A percentile compares a stretch with the other conserved stretches of the same genome.
Evolutionary conservation across 148 eudicot genomes (phyloP).

Genomic region (Mesembryanthemum crystallinum): DNA sequence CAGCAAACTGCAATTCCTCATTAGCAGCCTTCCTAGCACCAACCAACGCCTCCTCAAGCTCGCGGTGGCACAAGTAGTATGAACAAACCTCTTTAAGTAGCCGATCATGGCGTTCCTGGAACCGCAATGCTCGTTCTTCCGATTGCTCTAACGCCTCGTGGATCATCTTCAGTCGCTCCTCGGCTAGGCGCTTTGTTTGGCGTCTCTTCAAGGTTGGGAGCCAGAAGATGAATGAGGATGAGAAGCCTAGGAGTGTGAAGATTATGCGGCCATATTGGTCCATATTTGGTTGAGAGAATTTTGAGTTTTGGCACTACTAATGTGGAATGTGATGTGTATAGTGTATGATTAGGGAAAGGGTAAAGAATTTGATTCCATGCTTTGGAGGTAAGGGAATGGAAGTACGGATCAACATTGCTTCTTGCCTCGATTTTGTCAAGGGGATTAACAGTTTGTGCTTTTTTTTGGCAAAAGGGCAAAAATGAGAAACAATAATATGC

Average conservation of each 20-base stretch:
- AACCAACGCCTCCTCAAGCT: constrained; percentile 40
- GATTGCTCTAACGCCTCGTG: constrained; percentile 40
- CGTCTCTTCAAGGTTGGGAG: constrained; percentile 26
- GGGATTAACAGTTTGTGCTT: no score
- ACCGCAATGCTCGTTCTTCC: constrained; percentile 33
- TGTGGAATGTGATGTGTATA: background rate
- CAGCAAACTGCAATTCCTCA: constrained; percentile 39
- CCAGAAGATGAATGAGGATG: constrained; percentile 20
- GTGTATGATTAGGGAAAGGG: background rate
- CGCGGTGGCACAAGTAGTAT: constrained; percentile 38
- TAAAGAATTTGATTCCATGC: constrained; percentile 26
- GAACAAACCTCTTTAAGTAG: constrained; percentile 46
- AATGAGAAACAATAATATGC: background rate
- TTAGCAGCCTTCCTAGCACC: constrained; percentile 40
- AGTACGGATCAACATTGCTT: no score
- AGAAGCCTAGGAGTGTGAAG: constrained; percentile 26
- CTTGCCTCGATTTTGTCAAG: no score
- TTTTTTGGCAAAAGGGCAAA: background rate
- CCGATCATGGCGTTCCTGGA: constrained; percentile 50
- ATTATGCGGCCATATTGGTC: constrained; percentile 8
- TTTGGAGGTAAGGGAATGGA: background rate
- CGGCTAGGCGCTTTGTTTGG: background rate
- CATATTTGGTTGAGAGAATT: constrained; percentile 6
- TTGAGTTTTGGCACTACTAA: background rate
- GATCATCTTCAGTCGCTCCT: constrained; percentile 22